phyloP scores from a whole-genome alignment of 495 filamentous ascomycete species.

The Parathielavia appendiculata region DNA sequence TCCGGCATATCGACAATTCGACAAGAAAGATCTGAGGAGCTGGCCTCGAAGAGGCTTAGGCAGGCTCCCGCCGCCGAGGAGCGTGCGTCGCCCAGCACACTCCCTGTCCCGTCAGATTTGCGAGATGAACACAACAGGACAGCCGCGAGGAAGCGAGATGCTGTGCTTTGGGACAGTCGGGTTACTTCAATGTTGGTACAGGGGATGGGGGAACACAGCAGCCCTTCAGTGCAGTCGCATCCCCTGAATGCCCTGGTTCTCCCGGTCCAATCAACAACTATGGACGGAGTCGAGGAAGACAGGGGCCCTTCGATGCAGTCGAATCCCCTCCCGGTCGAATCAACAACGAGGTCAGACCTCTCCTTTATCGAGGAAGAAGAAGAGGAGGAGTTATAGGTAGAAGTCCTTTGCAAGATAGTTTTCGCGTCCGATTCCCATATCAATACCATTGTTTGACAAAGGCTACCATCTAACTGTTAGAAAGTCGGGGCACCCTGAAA shows the following conservation, averaged over 20 bases:
- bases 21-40: slow-evolving; percentile 12
- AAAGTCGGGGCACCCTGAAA: too few relatives aligned
- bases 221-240: slow-evolving; percentile 1
- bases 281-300: slow-evolving; percentile 7
- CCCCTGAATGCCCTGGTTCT: slow-evolving; percentile 1
- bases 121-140: slow-evolving; percentile 13
- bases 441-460: slow-evolving; percentile 9
- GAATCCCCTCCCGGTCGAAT: slow-evolving; percentile 6
- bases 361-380: slow-evolving; percentile 11
- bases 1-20: slow-evolving; percentile 12
- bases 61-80: slow-evolving; percentile 4
- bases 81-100: slow-evolving; percentile 2
- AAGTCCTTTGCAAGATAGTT: slow-evolving; percentile 7
- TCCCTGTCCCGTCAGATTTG: slow-evolving; percentile 4
- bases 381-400: not conserved
- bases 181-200: slow-evolving; percentile 1
- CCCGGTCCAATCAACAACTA: slow-evolving; percentile 4
- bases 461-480: not conserved
- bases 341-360: slow-evolving; percentile 7
- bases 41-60: slow-evolving; percentile 12
- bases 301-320: slow-evolving; percentile 11
- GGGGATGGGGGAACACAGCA: slow-evolving; percentile 5
- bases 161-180: slow-evolving; percentile 12
- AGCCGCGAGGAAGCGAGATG: slow-evolving; percentile 14
- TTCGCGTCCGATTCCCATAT: slow-evolving; percentile 10